phyloP scores from a whole-genome alignment of 2,329 filamentous ascomycete genomes.

The Tympanopsis confertula region DNA sequence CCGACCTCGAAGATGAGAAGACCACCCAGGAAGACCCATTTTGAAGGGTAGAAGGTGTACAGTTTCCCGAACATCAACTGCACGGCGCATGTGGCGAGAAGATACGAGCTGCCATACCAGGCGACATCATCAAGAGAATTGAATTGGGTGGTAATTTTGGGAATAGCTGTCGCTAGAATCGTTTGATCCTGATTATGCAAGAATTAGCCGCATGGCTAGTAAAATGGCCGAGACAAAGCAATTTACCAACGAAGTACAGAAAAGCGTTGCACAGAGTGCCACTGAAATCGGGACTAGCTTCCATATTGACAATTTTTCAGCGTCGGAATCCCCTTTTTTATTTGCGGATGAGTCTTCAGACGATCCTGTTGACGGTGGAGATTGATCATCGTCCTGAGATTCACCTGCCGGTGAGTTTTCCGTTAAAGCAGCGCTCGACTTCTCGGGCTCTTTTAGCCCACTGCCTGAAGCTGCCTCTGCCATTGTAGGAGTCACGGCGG shows the following conservation, averaged over 20 bases:
- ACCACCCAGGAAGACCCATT: constrained; percentile 23
- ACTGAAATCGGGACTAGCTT: not conserved
- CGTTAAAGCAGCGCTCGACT: no score
- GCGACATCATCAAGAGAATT: constrained; percentile 29
- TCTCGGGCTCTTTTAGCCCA: no score
- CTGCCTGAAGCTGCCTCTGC: no score
- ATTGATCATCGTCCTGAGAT: no score
- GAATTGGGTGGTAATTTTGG: constrained; percentile 24
- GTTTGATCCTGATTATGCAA: not conserved
- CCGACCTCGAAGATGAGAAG: constrained; percentile 30
- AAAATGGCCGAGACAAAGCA: not conserved
- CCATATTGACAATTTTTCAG: no score
- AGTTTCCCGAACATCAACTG: constrained; percentile 27
- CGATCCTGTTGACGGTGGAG: no score
- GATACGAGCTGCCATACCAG: constrained; percentile 33
- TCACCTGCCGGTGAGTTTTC: no score
- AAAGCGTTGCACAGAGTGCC: not conserved
- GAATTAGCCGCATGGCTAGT: not conserved
- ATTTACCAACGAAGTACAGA: not conserved
- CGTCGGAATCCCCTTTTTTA: no score
- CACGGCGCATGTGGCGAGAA: constrained; percentile 26
- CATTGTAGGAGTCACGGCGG: no score
- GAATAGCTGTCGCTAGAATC: constrained; percentile 28
- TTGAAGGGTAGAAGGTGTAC: constrained; percentile 31
- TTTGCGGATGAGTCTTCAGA: no score